Conservation (phyloP, 129 eudicot species). For the Smallanthus sonchifolius region DNA sequence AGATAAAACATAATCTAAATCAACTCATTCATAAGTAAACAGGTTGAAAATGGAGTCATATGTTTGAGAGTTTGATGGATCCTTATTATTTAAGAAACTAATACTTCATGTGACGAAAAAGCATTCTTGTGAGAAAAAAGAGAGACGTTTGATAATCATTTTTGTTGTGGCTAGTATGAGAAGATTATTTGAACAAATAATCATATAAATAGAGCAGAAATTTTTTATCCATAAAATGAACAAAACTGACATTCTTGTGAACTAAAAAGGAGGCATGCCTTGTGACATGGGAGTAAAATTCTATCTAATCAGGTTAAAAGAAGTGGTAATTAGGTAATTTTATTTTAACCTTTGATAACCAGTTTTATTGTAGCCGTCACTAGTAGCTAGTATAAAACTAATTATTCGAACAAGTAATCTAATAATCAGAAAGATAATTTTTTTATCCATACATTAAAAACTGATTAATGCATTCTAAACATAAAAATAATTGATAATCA, state of each 20-base stretch:
- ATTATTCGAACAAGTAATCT: background rate
- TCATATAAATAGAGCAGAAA: background rate
- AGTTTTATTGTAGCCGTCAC: background rate
- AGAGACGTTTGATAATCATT: background rate
- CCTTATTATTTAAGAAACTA: background rate
- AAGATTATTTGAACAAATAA: background rate
- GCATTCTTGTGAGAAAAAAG: background rate
- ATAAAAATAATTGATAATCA: conserved; percentile 15
- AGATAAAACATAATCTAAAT: no score
- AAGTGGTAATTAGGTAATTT: background rate
- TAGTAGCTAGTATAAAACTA: background rate
- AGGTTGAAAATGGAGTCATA: background rate
- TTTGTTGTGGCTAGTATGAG: background rate
- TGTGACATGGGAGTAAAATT: background rate
- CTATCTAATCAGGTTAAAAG: background rate
- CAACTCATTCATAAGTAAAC: background rate
- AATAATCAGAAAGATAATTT: background rate
- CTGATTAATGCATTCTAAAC: background rate
- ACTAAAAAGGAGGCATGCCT: background rate
- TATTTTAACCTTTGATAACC: background rate
- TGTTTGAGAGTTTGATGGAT: background rate
- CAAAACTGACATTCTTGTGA: background rate
- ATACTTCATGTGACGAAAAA: background rate
- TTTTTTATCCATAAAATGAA: background rate
- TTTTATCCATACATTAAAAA: background rate